These are phyloP conservation scores for Arthrobotrys musiformis DNA, from an alignment of 2,329 filamentous ascomycete genomes.

Conservation along the genomic window DNA sequence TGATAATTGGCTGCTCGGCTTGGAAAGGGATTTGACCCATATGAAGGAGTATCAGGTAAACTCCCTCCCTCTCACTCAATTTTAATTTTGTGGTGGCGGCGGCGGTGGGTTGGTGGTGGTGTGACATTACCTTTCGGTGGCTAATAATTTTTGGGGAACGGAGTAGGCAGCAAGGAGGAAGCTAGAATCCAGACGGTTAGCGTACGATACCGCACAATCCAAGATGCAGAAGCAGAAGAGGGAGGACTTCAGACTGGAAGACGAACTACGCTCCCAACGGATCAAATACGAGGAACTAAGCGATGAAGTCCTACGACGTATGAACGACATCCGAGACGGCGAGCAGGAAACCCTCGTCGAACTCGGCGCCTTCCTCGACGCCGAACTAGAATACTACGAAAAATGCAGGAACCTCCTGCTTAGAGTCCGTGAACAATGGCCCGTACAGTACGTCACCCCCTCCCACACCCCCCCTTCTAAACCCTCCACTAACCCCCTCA, in stretches of 20 bases:
- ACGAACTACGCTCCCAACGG: conserved; percentile 89
- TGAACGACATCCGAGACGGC: conserved; percentile 95
- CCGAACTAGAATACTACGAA: conserved; percentile 90
- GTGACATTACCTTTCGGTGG: conserved; percentile 13
- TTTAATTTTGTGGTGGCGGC: not conserved
- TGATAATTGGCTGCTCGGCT: conserved; percentile 86
- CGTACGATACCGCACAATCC: conserved; percentile 86
- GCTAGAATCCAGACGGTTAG: conserved; percentile 86
- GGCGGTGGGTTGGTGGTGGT: not conserved
- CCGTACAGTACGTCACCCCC: conserved; percentile 67
- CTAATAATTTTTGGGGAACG: conserved; percentile 52
- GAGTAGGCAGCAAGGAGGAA: conserved; percentile 83
- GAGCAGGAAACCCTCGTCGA: conserved; percentile 85
- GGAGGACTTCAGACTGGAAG: conserved; percentile 91
- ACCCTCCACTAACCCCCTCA: not conserved
- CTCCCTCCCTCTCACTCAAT: conserved; percentile 36
- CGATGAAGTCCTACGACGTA: conserved; percentile 88
- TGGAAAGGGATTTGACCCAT: conserved; percentile 87
- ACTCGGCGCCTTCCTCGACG: conserved; percentile 82
- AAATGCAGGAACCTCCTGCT: conserved; percentile 84
- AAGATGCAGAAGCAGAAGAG: conserved; percentile 95
- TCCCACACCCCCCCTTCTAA: not conserved
- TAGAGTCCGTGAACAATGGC: conserved; percentile 76
- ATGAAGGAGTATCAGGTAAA: conserved; percentile 97
- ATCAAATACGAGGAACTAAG: conserved; percentile 96